Evolutionary conservation across 2,329 filamentous ascomycete genomes (phyloP).

Genomic region (Colletotrichum endophyticum): DNA sequence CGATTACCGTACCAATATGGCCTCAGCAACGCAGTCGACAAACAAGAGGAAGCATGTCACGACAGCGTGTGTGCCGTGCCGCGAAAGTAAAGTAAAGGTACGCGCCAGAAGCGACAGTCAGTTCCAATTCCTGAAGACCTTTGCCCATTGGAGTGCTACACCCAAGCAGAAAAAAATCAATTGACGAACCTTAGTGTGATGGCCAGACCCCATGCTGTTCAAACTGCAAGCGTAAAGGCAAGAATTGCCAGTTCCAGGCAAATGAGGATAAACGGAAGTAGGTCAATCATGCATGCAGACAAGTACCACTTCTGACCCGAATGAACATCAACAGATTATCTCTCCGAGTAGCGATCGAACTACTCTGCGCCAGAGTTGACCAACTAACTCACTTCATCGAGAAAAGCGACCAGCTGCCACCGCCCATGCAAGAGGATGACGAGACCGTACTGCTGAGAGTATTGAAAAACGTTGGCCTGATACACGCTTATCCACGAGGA

Average conservation of each 20-base stretch:
- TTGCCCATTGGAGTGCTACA: not conserved
- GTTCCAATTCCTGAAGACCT: not conserved
- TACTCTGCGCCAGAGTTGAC: not conserved
- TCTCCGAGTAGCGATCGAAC: not conserved
- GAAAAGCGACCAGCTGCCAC: conserved; percentile 39
- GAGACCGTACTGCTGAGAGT: not conserved
- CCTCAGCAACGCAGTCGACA: not conserved
- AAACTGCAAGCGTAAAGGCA: not conserved
- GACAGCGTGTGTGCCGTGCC: conserved; percentile 46
- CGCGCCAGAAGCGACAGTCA: not conserved
- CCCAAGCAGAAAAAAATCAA: not conserved
- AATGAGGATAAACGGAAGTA: not conserved
- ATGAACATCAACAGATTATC: not conserved
- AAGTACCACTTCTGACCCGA: not conserved
- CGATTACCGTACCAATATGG: not conserved
- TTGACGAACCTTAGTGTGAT: not conserved
- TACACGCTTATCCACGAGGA: not conserved
- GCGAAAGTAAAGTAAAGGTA: conserved; percentile 49
- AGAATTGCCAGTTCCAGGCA: not conserved
- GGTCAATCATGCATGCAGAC: not conserved
- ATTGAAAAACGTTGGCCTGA: not conserved
- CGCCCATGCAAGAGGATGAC: conserved; percentile 33
- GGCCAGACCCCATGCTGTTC: not conserved
- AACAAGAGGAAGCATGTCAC: conserved; percentile 41
- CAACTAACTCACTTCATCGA: conserved; percentile 39